These are phyloP conservation scores for Diplodia intermedia DNA, from an alignment of 2,329 filamentous ascomycete species.

Conservation along the genomic window DNA sequence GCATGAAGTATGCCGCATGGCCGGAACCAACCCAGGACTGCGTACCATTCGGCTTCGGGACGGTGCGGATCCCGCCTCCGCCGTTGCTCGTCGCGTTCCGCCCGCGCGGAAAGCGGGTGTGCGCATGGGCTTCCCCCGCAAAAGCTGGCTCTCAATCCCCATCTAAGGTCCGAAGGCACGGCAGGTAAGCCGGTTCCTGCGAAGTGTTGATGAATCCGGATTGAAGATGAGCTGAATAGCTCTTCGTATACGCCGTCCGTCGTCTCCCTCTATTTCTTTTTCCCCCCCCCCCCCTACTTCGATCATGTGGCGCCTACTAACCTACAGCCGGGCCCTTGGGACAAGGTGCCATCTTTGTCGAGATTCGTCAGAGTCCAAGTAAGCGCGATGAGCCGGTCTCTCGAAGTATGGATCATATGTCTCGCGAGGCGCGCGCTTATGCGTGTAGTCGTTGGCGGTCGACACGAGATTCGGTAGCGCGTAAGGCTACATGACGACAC, in stretches of 20 bases:
- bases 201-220: no score
- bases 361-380: neutral
- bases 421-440: neutral
- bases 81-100: neutral
- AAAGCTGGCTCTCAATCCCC: neutral
- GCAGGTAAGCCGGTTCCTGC: no score
- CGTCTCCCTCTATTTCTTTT: no score
- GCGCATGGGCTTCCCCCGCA: neutral
- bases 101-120: neutral
- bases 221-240: no score
- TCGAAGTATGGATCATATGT: neutral
- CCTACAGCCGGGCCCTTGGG: no score
- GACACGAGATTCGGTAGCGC: no score
- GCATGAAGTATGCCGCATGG: neutral
- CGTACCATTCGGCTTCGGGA: neutral
- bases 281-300: no score
- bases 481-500: no score
- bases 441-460: neutral
- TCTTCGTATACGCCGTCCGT: no score
- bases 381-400: neutral
- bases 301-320: no score
- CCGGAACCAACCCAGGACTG: neutral
- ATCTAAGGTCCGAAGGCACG: neutral
- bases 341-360: no score
- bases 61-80: neutral